phyloP scores from a whole-genome alignment of 331 rosid genomes.

The Stylosanthes scabra region DNA sequence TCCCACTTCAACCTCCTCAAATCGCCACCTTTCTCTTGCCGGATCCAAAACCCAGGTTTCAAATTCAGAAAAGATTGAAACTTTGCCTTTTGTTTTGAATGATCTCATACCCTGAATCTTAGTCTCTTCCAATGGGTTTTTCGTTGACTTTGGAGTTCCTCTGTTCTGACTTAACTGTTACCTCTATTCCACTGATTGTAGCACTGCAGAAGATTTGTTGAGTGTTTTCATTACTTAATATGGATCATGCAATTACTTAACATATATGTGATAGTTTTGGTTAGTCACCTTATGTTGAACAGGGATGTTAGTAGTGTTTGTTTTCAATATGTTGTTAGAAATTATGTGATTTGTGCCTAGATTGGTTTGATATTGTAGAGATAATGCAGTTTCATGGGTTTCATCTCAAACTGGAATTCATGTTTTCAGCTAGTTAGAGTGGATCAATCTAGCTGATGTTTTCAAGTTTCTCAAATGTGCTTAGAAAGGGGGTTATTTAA shows the following conservation, averaged over 20 bases:
- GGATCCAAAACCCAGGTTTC: constrained; percentile 67
- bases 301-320: constrained; percentile 4
- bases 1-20: constrained; percentile 46
- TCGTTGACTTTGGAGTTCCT: constrained; percentile 32
- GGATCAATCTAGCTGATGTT: constrained; percentile 17
- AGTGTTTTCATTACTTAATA: constrained; percentile 21
- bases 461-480: constrained; percentile 1
- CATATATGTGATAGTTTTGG: constrained; percentile 7
- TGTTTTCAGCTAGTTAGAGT: constrained; percentile 23
- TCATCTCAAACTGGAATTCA: constrained; percentile 21
- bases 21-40: constrained; percentile 40
- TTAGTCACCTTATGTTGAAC: not conserved
- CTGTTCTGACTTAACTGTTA: constrained; percentile 15
- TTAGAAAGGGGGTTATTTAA: not conserved
- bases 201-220: constrained; percentile 12
- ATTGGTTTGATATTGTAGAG: constrained; percentile 24
- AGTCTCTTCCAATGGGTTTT: not conserved
- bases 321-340: constrained; percentile 19
- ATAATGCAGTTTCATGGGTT: not conserved
- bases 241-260: not conserved
- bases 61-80: constrained; percentile 15
- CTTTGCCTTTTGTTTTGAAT: not conserved
- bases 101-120: constrained; percentile 21
- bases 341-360: not conserved
- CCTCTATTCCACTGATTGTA: not conserved